Evolutionary conservation across 2,329 filamentous ascomycete genomes (phyloP).

Genomic region (Claviceps pusilla): DNA sequence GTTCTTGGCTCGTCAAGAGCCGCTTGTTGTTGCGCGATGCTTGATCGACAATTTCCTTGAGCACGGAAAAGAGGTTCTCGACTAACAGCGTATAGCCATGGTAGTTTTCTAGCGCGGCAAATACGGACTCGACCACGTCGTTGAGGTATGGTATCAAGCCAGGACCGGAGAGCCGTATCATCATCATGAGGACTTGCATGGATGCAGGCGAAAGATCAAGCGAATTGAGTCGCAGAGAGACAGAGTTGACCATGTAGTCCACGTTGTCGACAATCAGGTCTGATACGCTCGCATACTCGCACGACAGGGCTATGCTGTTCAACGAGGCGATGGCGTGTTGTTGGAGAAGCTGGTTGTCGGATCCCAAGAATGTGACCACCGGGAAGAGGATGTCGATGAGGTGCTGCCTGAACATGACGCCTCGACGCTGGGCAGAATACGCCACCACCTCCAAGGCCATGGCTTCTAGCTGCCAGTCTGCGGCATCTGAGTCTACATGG

Average conservation of each 20-base stretch:
- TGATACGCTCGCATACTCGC: constrained; percentile 58
- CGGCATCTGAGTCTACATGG: constrained; percentile 30
- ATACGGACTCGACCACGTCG: constrained; percentile 80
- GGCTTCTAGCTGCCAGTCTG: constrained; percentile 60
- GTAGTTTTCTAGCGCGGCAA: constrained; percentile 84
- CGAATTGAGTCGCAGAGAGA: constrained; percentile 76
- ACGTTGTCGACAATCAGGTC: constrained; percentile 79
- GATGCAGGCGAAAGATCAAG: constrained; percentile 86
- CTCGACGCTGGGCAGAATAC: constrained; percentile 54
- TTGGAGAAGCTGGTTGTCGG: constrained; percentile 50
- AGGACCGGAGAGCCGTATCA: constrained; percentile 76
- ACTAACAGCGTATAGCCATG: constrained; percentile 83
- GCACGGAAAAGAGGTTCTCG: constrained; percentile 67
- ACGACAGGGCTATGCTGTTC: constrained; percentile 62
- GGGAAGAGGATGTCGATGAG: constrained; percentile 86
- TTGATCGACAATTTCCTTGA: constrained; percentile 72
- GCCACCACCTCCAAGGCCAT: constrained; percentile 70
- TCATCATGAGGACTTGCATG: constrained; percentile 83
- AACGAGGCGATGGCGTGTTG: constrained; percentile 71
- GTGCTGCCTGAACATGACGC: constrained; percentile 60
- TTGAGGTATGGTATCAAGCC: constrained; percentile 75
- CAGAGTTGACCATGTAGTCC: constrained; percentile 90
- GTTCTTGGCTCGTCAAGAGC: constrained; percentile 27
- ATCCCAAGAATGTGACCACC: constrained; percentile 75
- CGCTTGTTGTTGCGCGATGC: constrained; percentile 46